phyloP scores from a whole-genome alignment of 2,329 filamentous ascomycete species.

The Fusarium goolgardi region DNA sequence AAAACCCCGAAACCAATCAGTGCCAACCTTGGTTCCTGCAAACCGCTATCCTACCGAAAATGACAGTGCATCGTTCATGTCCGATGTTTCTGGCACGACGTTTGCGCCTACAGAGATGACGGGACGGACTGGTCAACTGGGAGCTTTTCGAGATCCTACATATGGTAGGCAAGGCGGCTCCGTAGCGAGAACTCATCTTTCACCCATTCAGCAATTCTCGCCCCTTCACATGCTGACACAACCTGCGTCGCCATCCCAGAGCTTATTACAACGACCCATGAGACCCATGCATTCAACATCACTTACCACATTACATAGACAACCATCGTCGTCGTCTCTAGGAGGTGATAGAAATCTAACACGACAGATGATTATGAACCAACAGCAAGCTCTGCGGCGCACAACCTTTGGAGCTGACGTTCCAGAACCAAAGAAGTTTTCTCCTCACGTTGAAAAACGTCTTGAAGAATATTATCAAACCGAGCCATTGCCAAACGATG shows the following conservation, averaged over 20 bases:
- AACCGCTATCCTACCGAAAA: conserved; percentile 38
- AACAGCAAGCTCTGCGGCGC: conserved; percentile 56
- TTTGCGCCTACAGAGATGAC: conserved; percentile 49
- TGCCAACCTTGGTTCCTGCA: conserved; percentile 42
- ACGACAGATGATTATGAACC: conserved; percentile 59
- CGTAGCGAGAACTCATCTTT: conserved; percentile 17
- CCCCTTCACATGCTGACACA: conserved; percentile 32
- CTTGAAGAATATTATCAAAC: conserved; percentile 65
- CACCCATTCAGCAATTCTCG: conserved; percentile 40
- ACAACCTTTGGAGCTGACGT: conserved; percentile 55
- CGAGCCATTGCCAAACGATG: conserved; percentile 61
- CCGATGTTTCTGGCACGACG: conserved; percentile 51
- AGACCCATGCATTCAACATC: conserved; percentile 44
- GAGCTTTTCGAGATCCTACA: conserved; percentile 38
- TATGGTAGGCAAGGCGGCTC: conserved; percentile 33
- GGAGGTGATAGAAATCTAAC: conserved; percentile 49
- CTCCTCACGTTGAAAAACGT: conserved; percentile 61
- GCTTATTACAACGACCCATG: conserved; percentile 30
- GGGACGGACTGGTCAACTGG: conserved; percentile 35
- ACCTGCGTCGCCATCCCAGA: conserved; percentile 41
- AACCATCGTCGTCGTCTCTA: conserved; percentile 38
- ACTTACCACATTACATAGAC: conserved; percentile 39
- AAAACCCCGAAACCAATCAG: conserved; percentile 40
- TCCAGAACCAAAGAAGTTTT: conserved; percentile 59
- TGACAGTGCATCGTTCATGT: conserved; percentile 49